Evolutionary conservation across 2,329 filamentous ascomycete species (phyloP), one percentile per base, ranked within the genome.

Genomic region (Coccinonectria pachysandricola): DNA sequence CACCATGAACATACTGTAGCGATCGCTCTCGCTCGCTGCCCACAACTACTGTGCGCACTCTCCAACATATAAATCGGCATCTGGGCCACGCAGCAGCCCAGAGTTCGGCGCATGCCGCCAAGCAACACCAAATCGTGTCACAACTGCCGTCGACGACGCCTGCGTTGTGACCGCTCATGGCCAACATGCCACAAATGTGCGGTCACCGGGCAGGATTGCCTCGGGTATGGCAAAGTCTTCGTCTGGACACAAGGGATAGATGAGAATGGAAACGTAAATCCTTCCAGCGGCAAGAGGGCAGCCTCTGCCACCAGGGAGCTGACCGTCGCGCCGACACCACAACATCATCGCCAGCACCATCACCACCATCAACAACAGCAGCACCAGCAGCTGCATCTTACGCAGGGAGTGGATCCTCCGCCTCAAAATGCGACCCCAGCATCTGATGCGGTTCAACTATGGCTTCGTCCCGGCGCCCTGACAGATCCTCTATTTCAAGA

Each of bases 211-310:
- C 58, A 68, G 46, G 59, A 68, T 40, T 78, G 73, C 54, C 64
- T 73, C 34, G 73, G 73, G 19, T 77, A 77, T 49, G 71, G 68
- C 34, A 66, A 65, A 43, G 50, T 75, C 23, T 67, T 75, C 38
- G 61, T 71, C 31, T 78, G 72, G 71, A 67, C 70, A 28, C 56
- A 64, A 31, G 61, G 61, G 27, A 62, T 68, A 31, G 64, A 66
- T 23, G 55, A 61, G 22, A 54, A 60, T 8, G 64, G 65, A 15
- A 66, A 64, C 38, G 57, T 57, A 44, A 51, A 52, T 37, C 45
- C 53, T 28, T 38, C 47, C n/a, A n/a, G n/a, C n/a, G n/a, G n/a
- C n/a, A n/a, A n/a, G n/a, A n/a, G n/a, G n/a, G n/a, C n/a, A n/a
- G n/a, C n/a, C n/a, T n/a, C n/a, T n/a, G n/a, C n/a, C n/a, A n/a